Evolutionary conservation across 805 yeast genomes (phyloP).

Genomic region (Pichia membranifaciens): DNA sequence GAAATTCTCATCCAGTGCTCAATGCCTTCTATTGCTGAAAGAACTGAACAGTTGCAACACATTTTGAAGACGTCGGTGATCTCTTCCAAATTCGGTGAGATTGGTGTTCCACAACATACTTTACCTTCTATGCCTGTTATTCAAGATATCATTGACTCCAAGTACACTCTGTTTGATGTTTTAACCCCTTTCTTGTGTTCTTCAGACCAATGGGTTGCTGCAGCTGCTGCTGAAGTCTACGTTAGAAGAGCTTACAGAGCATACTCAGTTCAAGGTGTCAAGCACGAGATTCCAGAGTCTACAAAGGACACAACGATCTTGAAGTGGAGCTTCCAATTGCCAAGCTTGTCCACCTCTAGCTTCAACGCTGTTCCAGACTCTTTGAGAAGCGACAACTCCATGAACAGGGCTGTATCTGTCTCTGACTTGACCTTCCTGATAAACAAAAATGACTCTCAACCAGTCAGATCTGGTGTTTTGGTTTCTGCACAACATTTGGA

Average conservation of each 20-base stretch:
- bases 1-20: conserved; percentile 96
- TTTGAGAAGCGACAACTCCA: conserved; percentile 21
- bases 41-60: conserved; percentile 96
- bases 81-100: conserved; percentile 83
- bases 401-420: conserved; percentile 87
- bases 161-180: conserved; percentile 93
- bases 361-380: conserved; percentile 59
- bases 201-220: conserved; percentile 78
- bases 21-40: conserved; percentile 90
- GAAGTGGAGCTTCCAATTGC: conserved; percentile 85
- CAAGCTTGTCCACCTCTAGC: conserved; percentile 64
- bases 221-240: conserved; percentile 96
- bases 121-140: conserved; percentile 76
- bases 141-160: conserved; percentile 91
- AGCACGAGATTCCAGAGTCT: conserved; percentile 45
- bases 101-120: conserved; percentile 61
- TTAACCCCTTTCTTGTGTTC: conserved; percentile 84
- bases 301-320: conserved; percentile 58
- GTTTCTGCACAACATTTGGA: conserved; percentile 79
- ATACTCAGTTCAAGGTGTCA: conserved; percentile 75
- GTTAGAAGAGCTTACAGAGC: conserved; percentile 97
- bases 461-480: conserved; percentile 78
- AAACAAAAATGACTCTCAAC: conserved; percentile 58
- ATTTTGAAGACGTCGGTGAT: conserved; percentile 88
- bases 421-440: conserved; percentile 86